Percentiles rank a stretch among this genome's conserved stretches.
phyloP scores from a whole-genome alignment of 2,329 filamentous ascomycete genomes.

The Xylaria sp. region DNA sequence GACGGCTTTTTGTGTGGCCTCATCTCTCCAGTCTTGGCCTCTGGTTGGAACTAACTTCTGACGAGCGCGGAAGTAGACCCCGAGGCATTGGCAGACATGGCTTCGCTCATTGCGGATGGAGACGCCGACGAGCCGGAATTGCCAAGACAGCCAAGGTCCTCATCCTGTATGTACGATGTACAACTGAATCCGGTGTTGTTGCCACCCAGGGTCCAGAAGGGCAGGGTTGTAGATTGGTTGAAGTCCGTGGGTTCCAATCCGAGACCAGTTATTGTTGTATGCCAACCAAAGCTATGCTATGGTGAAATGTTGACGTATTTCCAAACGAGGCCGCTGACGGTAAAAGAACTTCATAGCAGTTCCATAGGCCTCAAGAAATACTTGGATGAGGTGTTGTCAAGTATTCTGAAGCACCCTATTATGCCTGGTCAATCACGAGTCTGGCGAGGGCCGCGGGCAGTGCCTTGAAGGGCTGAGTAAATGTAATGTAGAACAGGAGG shows the following conservation, averaged over 20 bases:
- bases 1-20: conserved; percentile 61
- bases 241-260: conserved; percentile 21
- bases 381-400: conserved; percentile 8
- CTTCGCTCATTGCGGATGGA: conserved; percentile 15
- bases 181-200: conserved; percentile 20
- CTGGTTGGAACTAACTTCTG: conserved; percentile 17
- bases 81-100: conserved; percentile 10
- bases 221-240: conserved; percentile 17
- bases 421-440: conserved; percentile 20
- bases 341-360: background rate
- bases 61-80: conserved; percentile 13
- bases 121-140: conserved; percentile 20
- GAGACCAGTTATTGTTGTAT: conserved; percentile 2
- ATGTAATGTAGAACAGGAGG: background rate
- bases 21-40: conserved; percentile 48
- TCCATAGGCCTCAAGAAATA: conserved; percentile 14
- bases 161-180: conserved; percentile 20
- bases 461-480: conserved; percentile 18
- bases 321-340: background rate
- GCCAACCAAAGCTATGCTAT: background rate
- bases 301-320: background rate
- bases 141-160: conserved; percentile 15
- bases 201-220: conserved; percentile 18
- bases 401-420: conserved; percentile 5
- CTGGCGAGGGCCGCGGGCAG: conserved; percentile 20